A percentile compares a stretch with the other conserved stretches of the same genome.
phyloP scores from a whole-genome alignment of 257 asterid genomes.

The Solanum etuberosum region DNA sequence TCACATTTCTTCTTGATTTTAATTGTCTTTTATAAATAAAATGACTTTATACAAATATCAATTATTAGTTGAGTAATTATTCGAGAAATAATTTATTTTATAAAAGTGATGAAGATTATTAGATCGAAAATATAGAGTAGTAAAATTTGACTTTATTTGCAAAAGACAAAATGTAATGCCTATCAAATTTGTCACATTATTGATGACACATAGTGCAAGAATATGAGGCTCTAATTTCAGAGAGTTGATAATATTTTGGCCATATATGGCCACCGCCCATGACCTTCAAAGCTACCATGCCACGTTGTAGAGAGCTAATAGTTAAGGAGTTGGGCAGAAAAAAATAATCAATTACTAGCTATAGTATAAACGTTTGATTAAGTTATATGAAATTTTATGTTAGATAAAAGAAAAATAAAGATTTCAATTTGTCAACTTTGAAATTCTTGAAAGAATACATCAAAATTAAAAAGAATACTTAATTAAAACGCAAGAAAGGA shows the following conservation, averaged over 20 bases:
- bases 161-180: neutral
- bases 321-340: neutral
- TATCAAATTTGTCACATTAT: neutral
- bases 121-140: neutral
- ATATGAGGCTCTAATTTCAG: neutral
- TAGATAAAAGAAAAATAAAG: neutral
- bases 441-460: neutral
- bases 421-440: neutral
- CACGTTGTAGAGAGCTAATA: neutral
- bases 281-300: neutral
- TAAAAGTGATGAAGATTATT: too few species aligned
- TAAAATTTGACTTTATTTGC: neutral
- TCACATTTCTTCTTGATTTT: too few species aligned
- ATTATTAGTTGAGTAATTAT: neutral
- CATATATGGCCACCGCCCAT: neutral
- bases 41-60: too few species aligned
- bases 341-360: neutral
- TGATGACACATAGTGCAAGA: neutral
- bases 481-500: neutral
- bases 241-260: neutral
- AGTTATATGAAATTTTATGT: neutral
- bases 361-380: neutral
- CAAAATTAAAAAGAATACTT: too few species aligned
- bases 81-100: neutral
- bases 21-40: too few species aligned